Base-by-base conservation (phyloP, 2,329 filamentous ascomycete species). In the Sclerotiophoma versabilis region DNA sequence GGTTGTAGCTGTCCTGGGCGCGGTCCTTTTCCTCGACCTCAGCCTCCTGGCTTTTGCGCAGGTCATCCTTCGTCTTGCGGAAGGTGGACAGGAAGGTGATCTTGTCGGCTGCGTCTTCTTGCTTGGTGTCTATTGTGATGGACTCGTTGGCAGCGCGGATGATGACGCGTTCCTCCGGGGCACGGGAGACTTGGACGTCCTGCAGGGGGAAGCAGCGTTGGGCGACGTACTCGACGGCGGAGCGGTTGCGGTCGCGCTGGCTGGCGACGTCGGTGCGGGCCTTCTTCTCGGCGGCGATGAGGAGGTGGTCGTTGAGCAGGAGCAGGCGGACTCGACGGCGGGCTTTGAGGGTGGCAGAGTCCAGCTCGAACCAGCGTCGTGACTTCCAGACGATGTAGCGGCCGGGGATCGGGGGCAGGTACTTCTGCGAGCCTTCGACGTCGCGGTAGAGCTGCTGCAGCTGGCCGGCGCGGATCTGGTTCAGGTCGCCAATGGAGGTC, bases 361-460 rank as follows among this genome's bases (percentile, higher is more conserved):
- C 96, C 57, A 99, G 81, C 77, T 99, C 93, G 54, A 98, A 90
- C 95, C 95, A 99, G 41, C 89, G 85, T 1, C 91, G 90, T 4
- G 92, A 96, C 74, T 98, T 93, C 73, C 96, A 88, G 2, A 98
- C 86, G 38, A 99, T 92, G 72, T 97, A 96, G 32, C 95, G 88
- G n/a, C 93, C 93, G 17, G 90, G 87, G 17, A 92, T 84, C 49
- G 93, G 95, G 12, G 95, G 95, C 10, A 99, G 80, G 69, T 96
- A 99, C 74, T 98, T 98, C 70, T 99, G 95, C 9, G 93, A 96
- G 1, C 93, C 93, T 74, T 98, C 95, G n/a, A 99, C 91, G 36
- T 90, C 91, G 78, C 97, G 98, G 86, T 95, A 99, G 38, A 99
- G 79, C 20, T 92, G 88, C 75, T 96, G 86, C 29, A 89, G 73